Evolutionary conservation across 345 rosid species (phyloP).

Genomic region (Citrus mangshanensis): DNA sequence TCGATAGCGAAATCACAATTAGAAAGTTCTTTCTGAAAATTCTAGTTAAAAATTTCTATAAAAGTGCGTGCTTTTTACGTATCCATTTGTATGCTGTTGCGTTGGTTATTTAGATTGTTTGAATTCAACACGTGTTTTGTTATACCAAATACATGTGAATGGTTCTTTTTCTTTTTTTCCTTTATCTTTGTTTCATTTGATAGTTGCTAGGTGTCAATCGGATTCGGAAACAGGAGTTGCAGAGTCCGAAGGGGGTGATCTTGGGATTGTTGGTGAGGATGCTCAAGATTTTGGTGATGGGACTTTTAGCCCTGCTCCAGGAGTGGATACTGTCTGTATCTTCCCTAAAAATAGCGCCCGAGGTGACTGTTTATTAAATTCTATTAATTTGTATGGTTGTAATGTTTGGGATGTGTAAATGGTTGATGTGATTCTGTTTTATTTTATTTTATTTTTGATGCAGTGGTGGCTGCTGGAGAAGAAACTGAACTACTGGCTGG

Average conservation of each 20-base stretch:
- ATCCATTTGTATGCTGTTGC: neutral
- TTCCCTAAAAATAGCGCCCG: constrained; percentile 80
- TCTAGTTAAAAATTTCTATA: neutral
- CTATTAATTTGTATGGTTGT: neutral
- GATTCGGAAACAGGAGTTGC: constrained; percentile 48
- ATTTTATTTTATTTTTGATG: constrained; percentile 7
- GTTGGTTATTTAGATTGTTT: neutral
- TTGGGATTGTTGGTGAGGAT: constrained; percentile 68
- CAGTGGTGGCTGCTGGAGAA: constrained; percentile 77
- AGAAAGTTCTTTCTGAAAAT: neutral
- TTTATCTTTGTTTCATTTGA: constrained; percentile 12
- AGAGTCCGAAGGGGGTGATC: constrained; percentile 61
- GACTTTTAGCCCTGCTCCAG: constrained; percentile 58
- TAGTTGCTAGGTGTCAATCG: constrained; percentile 72
- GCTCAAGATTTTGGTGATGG: constrained; percentile 48
- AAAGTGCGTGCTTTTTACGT: neutral
- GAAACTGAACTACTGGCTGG: constrained; percentile 85
- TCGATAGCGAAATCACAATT: too few species aligned
- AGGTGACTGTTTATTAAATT: constrained; percentile 27
- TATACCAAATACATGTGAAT: neutral
- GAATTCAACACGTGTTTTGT: neutral
- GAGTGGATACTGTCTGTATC: constrained; percentile 58
- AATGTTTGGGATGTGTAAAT: neutral
- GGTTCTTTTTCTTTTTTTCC: neutral
- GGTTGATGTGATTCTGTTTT: constrained; percentile 3